Evolutionary conservation across 108 stramenopile genomes (phyloP), one percentile per base, ranked within the genome.

Genomic region (Hondaea fermentalgiana): DNA sequence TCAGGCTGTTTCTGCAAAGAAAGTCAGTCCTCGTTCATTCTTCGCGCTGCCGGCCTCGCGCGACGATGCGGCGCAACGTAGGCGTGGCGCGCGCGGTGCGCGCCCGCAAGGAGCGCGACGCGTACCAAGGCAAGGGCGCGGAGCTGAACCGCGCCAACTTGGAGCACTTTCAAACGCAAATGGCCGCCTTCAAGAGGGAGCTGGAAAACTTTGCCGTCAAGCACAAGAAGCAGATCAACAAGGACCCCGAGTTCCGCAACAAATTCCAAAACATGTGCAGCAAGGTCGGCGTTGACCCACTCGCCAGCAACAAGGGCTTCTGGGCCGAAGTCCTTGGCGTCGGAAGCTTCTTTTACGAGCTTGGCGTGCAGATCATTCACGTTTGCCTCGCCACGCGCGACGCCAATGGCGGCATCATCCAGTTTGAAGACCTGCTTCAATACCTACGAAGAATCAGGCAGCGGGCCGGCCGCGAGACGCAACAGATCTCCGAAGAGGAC

Each of bases 311-410:
- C 72, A 94, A 94, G 87, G 94, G 93, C 55, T 94, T 94, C 88
- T 94, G 94, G 95, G 91, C 92, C n/a, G 89, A 93, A 16, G 58
- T 92, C 17, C 91, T 95, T 1, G 95, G 95, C 19, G 92, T 95
- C 21, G 98, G 98, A 5, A 97, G 98, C 87, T 99, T 97, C 90
- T 99, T 98, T 93, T 98, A 97, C 93, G 98, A 99, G 90, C 92
- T 99, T n/a, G 95, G 97, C 29, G 97, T 98, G 58, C 98, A 99
- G 90, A 97, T 98, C 45, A 96, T 97, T 3, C 97, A 99, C 89
- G 95, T 96, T 16, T 97, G 98, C 88, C 89, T 97, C 58, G 95
- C 97, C 10, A 97, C 96, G 71, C 89, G 97, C 59, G 89, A 95
- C 5, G 89, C 93, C 19, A 99, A 99, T 92, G 99, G 99, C 69